Evolutionary conservation across 306 rosid genomes (phyloP).

Genomic region (Gleditsia sinensis): DNA sequence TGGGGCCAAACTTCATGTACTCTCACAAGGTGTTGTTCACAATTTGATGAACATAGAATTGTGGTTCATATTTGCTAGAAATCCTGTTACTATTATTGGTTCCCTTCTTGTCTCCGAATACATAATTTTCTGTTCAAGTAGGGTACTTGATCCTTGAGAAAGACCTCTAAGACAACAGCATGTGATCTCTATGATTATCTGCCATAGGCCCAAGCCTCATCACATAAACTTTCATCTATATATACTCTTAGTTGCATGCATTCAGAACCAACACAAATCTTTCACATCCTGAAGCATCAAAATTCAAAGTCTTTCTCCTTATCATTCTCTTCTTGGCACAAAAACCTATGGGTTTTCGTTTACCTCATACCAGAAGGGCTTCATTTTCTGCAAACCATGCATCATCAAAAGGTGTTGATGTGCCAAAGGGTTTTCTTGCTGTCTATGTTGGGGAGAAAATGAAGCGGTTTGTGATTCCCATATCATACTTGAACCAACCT

Average conservation of each 20-base stretch:
- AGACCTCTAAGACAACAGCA: conserved; percentile 35
- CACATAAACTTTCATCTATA: conserved; percentile 26
- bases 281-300: conserved; percentile 14
- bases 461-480: conserved; percentile 47
- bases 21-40: not conserved
- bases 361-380: conserved; percentile 26
- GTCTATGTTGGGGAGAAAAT: conserved; percentile 50
- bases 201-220: not conserved
- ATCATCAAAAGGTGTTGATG: conserved; percentile 21
- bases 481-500: conserved; percentile 47
- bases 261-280: not conserved
- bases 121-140: not conserved
- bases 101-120: too few species aligned
- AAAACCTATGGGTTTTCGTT: conserved; percentile 36
- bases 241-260: conserved; percentile 5
- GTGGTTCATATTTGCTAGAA: not conserved
- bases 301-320: not conserved
- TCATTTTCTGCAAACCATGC: not conserved
- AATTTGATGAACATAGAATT: not conserved
- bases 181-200: conserved; percentile 39
- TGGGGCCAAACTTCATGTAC: too few species aligned
- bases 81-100: too few species aligned
- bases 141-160: not conserved
- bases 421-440: conserved; percentile 52
- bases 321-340: not conserved